These are phyloP conservation scores for Penicillium riverlandense DNA, from an alignment of 495 filamentous ascomycete genomes.

Conservation along the genomic window DNA sequence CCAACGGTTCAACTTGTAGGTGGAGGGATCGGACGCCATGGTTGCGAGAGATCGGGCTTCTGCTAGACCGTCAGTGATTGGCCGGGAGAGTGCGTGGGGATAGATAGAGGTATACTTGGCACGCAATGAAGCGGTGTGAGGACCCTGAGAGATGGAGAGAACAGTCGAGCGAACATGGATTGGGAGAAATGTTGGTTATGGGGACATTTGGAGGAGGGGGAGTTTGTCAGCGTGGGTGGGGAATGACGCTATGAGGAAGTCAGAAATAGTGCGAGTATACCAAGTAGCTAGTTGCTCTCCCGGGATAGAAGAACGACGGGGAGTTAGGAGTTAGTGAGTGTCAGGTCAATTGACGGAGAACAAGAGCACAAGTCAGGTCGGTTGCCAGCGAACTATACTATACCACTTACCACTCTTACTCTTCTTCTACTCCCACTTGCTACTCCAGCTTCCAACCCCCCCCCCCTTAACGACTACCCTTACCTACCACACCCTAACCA, in stretches of 20 bases:
- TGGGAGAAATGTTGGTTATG: background rate
- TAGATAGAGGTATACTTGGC: slow-evolving; percentile 7
- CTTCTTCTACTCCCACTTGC: background rate
- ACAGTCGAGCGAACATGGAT: slow-evolving; percentile 15
- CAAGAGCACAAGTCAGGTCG: background rate
- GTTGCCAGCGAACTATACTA: background rate
- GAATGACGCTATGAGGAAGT: no score
- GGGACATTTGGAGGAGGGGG: no score
- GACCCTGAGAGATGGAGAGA: slow-evolving; percentile 12
- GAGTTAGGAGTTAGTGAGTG: background rate
- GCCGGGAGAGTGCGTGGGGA: background rate
- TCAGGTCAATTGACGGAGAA: slow-evolving; percentile 1
- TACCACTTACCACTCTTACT: background rate
- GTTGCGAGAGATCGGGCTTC: slow-evolving; percentile 37
- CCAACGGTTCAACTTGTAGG: slow-evolving; percentile 85
- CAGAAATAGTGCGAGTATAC: no score
- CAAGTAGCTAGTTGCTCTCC: no score
- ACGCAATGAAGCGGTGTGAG: slow-evolving; percentile 16
- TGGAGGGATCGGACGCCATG: slow-evolving; percentile 74
- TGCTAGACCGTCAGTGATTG: slow-evolving; percentile 13
- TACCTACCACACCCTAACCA: slow-evolving; percentile 1
- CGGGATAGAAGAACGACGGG: no score
- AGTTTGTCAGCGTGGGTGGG: no score
- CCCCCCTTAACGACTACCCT: no score
- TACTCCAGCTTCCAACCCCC: background rate